Percentiles rank a stretch among this genome's conserved stretches.
These are phyloP conservation scores for Thelephora ganbajun DNA, from an alignment of 768 basidiomycete species.

Conservation along the genomic window DNA sequence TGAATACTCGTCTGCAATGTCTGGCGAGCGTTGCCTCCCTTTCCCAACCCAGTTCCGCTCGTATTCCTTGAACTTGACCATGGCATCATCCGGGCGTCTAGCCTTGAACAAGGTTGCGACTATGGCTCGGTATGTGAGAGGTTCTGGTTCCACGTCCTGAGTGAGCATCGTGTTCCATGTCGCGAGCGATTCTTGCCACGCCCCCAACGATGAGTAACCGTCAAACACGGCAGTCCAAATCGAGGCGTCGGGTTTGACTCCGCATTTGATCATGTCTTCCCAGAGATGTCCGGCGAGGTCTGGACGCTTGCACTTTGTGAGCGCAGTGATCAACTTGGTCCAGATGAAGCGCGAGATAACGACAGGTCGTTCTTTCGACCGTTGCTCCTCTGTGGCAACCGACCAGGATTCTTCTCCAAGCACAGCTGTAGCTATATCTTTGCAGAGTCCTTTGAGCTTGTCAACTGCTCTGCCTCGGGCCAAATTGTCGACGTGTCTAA, in stretches of 20 bases:
- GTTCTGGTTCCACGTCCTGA: conserved; percentile 43
- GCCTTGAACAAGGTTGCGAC: conserved; percentile 46
- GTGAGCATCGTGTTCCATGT: conserved; percentile 53
- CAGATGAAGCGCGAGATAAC: conserved; percentile 44
- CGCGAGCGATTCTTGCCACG: conserved; percentile 36
- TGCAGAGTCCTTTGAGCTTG: conserved; percentile 34
- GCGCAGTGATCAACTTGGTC: conserved; percentile 52
- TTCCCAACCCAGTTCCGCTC: conserved; percentile 18
- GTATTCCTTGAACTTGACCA: conserved; percentile 37
- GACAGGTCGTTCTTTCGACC: conserved; percentile 22
- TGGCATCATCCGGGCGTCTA: conserved; percentile 35
- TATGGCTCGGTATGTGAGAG: conserved; percentile 54
- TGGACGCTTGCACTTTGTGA: conserved; percentile 37
- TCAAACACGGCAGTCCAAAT: conserved; percentile 67
- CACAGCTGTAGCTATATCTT: conserved; percentile 35
- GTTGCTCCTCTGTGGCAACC: conserved; percentile 12
- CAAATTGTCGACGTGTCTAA: conserved; percentile 35
- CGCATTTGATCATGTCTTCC: conserved; percentile 44
- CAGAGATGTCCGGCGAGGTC: conserved; percentile 53
- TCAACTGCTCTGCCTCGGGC: conserved; percentile 19
- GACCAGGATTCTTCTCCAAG: conserved; percentile 39
- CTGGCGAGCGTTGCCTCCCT: background rate
- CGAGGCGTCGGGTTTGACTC: conserved; percentile 34
- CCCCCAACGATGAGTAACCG: conserved; percentile 38
- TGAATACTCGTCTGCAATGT: background rate